phyloP scores from a whole-genome alignment of 1,139 yeast genomes.

The Candida sp. region DNA sequence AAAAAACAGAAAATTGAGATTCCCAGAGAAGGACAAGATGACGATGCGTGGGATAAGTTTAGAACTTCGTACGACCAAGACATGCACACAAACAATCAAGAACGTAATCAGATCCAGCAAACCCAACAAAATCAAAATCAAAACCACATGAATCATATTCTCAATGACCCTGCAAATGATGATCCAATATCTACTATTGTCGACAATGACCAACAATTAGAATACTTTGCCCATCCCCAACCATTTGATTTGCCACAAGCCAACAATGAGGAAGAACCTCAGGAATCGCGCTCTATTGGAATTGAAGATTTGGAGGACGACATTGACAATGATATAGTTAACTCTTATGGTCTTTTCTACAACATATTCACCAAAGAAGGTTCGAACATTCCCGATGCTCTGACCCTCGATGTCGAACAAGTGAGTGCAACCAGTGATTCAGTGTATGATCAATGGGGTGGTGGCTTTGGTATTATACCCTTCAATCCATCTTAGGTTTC shows the following conservation, averaged over 20 bases:
- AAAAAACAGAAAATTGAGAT: constrained; percentile 13
- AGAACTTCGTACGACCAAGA: constrained; percentile 41
- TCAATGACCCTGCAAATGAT: background rate
- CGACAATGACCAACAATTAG: background rate
- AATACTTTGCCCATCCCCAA: constrained; percentile 7
- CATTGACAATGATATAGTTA: constrained; percentile 29
- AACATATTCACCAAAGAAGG: constrained; percentile 34
- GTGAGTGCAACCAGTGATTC: constrained; percentile 4
- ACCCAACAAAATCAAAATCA: constrained; percentile 42
- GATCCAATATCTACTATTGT: constrained; percentile 1
- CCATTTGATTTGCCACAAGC: constrained; percentile 4
- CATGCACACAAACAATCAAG: constrained; percentile 21
- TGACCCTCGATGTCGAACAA: constrained; percentile 8
- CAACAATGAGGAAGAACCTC: constrained; percentile 10
- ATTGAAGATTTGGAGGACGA: constrained; percentile 19
- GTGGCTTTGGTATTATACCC: constrained; percentile 31
- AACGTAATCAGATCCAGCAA: constrained; percentile 17
- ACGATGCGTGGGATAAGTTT: constrained; percentile 73
- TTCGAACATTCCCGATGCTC: constrained; percentile 25
- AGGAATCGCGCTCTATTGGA: constrained; percentile 4
- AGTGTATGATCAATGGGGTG: constrained; percentile 17
- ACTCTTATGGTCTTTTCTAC: constrained; percentile 34
- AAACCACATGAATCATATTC: background rate
- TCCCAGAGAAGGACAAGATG: constrained; percentile 31
- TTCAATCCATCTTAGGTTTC: constrained; percentile 28